Percentiles rank a stretch among this genome's conserved stretches.
Evolutionary conservation across 371 early-diverging fungal species (phyloP).

Genomic region (Phascolomyces articulosus): DNA sequence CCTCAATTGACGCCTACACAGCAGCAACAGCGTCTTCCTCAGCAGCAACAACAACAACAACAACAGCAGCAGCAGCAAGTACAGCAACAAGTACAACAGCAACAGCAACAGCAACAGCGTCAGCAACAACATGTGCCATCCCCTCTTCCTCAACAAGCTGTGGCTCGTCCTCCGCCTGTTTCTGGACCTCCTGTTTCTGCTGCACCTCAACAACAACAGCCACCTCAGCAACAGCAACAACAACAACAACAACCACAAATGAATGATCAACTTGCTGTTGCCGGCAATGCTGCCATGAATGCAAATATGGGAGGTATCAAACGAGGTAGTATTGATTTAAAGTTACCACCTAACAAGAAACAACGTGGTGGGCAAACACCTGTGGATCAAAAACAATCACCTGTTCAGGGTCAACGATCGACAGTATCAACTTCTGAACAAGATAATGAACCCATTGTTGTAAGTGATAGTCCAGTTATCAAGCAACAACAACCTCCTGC

Average conservation of each 20-base stretch:
- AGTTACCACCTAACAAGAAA: slow-evolving; percentile 43
- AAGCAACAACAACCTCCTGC: not conserved
- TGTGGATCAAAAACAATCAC: not conserved
- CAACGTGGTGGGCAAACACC: slow-evolving; percentile 27
- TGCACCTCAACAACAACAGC: slow-evolving; percentile 18
- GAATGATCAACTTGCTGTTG: slow-evolving; percentile 7
- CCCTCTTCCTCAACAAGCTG: slow-evolving; percentile 1
- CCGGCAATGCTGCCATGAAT: not conserved
- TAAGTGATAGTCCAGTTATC: not conserved
- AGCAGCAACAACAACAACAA: slow-evolving; percentile 26
- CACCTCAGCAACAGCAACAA: slow-evolving; percentile 10
- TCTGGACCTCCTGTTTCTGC: slow-evolving; percentile 9
- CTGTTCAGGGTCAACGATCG: slow-evolving; percentile 7
- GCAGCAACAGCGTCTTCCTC: slow-evolving; percentile 25
- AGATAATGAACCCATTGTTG: slow-evolving; percentile 1
- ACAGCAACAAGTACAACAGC: slow-evolving; percentile 22
- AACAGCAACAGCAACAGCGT: slow-evolving; percentile 27
- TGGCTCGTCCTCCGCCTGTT: not conserved
- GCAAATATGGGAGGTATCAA: slow-evolving; percentile 24
- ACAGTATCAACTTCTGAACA: not conserved
- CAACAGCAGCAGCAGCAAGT: slow-evolving; percentile 27
- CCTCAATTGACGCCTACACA: slow-evolving; percentile 17
- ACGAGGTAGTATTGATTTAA: slow-evolving; percentile 46
- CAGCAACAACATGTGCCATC: slow-evolving; percentile 18
- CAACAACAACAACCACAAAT: slow-evolving; percentile 8